Evolutionary conservation across 257 asterid genomes (phyloP).

Genomic region (Nicotiana noctiflora): DNA sequence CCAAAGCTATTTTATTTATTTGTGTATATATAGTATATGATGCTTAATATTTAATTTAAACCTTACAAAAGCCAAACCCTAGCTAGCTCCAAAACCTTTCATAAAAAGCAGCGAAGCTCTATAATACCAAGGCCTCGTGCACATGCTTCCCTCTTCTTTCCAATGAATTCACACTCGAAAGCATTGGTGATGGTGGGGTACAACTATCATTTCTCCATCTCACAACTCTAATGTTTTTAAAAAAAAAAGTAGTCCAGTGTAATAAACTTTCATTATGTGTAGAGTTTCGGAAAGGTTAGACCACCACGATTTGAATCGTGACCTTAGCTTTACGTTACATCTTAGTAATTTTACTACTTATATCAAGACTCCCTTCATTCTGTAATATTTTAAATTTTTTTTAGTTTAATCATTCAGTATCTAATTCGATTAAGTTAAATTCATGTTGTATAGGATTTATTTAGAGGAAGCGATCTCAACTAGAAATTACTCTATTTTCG

Average conservation of each 20-base stretch:
- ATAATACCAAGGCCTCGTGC: background rate
- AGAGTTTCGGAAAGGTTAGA: too few relatives aligned
- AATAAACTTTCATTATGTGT: too few relatives aligned
- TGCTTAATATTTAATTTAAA: background rate
- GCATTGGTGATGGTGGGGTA: background rate
- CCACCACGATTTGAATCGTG: too few relatives aligned
- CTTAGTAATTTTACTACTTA: too few relatives aligned
- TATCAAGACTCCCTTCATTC: too few relatives aligned
- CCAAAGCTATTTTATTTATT: background rate
- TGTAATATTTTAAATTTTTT: too few relatives aligned
- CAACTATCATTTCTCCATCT: background rate
- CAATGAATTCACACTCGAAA: background rate
- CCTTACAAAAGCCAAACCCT: background rate
- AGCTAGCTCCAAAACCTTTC: background rate
- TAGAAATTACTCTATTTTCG: background rate
- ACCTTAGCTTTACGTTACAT: too few relatives aligned
- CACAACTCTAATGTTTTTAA: background rate
- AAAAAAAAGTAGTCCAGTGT: too few relatives aligned
- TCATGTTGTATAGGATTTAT: background rate
- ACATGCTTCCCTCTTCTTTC: conserved; percentile 2
- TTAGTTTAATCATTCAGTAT: background rate
- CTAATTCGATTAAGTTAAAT: background rate
- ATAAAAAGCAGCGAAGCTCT: background rate
- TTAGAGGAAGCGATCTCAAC: background rate
- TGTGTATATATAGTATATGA: background rate